Percentiles rank a stretch among this genome's conserved stretches.
These are phyloP conservation scores for Epithemia pelagica DNA, from an alignment of 108 stramenopile genomes.

Conservation along the genomic window DNA sequence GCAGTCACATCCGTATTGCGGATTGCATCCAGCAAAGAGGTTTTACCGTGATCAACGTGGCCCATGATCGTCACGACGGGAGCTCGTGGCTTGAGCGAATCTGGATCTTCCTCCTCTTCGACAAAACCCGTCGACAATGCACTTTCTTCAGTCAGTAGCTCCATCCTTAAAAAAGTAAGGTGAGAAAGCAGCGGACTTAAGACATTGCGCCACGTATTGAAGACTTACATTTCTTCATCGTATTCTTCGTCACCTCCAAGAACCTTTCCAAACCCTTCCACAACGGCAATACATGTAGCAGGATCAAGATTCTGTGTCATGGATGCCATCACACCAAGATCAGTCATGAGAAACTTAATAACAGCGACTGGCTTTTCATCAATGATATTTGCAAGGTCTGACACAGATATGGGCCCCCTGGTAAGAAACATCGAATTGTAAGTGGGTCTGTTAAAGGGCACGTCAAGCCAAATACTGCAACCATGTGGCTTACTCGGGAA, in stretches of 20 bases:
- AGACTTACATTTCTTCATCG: conserved; percentile 60
- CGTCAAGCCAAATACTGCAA: conserved; percentile 2
- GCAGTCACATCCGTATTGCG: conserved; percentile 85
- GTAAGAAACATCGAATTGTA: not conserved
- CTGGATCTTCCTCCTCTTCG: conserved; percentile 64
- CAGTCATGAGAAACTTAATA: conserved; percentile 92
- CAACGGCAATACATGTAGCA: conserved; percentile 75
- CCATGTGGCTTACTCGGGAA: conserved; percentile 68
- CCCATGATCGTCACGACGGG: conserved; percentile 99
- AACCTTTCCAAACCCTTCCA: conserved; percentile 87
- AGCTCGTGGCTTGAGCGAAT: conserved; percentile 65
- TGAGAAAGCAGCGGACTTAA: no score
- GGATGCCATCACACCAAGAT: conserved; percentile 91
- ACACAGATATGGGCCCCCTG: conserved; percentile 75
- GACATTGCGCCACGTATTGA: conserved; percentile 3
- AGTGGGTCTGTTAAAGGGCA: conserved; percentile 4
- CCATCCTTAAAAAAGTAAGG: conserved; percentile 4
- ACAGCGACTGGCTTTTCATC: conserved; percentile 81
- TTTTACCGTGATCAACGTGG: conserved; percentile 99
- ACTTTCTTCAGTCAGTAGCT: conserved; percentile 30
- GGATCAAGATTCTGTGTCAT: conserved; percentile 85
- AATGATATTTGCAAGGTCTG: conserved; percentile 72
- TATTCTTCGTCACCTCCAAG: conserved; percentile 55
- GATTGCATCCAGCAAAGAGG: conserved; percentile 93
- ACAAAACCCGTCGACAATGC: conserved; percentile 61